phyloP scores from a whole-genome alignment of 306 rosid species.

The Adenanthera pavonina region DNA sequence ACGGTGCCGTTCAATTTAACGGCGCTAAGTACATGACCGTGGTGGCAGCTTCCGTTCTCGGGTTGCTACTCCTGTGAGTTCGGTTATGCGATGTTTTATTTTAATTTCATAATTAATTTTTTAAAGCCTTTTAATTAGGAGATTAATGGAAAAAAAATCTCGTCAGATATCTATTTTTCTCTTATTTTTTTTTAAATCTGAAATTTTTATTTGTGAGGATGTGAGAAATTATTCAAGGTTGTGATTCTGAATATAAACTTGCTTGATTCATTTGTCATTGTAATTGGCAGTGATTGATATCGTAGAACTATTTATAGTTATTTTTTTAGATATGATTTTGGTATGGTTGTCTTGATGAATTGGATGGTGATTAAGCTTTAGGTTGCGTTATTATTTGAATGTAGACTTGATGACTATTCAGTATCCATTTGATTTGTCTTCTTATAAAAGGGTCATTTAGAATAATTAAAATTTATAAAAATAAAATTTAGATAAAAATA shows the following conservation, averaged over 20 bases:
- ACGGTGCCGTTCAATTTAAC: conserved; percentile 39
- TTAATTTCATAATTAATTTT: neutral
- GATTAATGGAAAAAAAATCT: neutral
- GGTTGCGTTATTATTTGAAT: no score
- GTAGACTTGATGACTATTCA: no score
- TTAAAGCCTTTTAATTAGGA: conserved; percentile 25
- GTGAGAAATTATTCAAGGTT: neutral
- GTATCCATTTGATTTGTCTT: no score
- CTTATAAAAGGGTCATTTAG: no score
- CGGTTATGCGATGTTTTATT: neutral
- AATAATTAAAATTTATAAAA: no score
- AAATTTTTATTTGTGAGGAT: conserved; percentile 35
- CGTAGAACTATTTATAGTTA: neutral
- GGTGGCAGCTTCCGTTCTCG: conserved; percentile 36
- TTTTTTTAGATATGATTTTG: neutral
- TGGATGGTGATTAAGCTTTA: neutral
- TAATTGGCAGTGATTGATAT: neutral
- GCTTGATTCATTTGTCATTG: neutral
- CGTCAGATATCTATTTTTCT: conserved; percentile 15
- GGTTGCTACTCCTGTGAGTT: conserved; percentile 51
- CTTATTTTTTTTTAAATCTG: conserved; percentile 19
- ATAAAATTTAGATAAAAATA: no score
- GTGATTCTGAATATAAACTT: conserved; percentile 36
- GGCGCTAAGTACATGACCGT: conserved; percentile 33
- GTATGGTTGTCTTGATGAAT: neutral